These are phyloP conservation scores for Fusarium devonianum DNA, from an alignment of 2,329 filamentous ascomycete genomes.

Conservation along the genomic window DNA sequence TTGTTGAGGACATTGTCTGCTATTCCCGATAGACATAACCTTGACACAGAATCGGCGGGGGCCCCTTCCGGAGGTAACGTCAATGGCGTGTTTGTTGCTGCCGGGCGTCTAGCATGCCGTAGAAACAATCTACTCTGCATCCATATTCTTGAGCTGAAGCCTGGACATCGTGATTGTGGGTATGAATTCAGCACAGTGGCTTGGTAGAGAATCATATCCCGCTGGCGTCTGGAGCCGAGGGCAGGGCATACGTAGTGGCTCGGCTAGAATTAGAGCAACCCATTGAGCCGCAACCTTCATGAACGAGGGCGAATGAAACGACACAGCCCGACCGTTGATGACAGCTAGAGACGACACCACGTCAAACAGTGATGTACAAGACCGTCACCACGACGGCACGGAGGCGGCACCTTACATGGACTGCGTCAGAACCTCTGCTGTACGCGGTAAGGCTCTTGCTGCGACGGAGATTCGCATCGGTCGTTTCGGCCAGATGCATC, in stretches of 20 bases:
- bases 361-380: slow-evolving; percentile 25
- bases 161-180: neutral
- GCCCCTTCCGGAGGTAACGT: slow-evolving; percentile 15
- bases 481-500: slow-evolving; percentile 25
- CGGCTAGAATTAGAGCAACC: slow-evolving; percentile 19
- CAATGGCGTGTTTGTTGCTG: slow-evolving; percentile 28
- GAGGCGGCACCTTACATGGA: neutral
- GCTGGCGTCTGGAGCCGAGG: slow-evolving; percentile 2
- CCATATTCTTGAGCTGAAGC: neutral
- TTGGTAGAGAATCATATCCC: slow-evolving; percentile 4
- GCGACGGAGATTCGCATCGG: slow-evolving; percentile 2
- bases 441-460: neutral
- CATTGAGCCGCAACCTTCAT: too few relatives aligned
- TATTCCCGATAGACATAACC: slow-evolving; percentile 36
- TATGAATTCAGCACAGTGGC: neutral
- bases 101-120: slow-evolving; percentile 23
- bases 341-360: slow-evolving; percentile 21
- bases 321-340: slow-evolving; percentile 25
- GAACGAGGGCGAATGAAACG: slow-evolving; percentile 2
- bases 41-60: slow-evolving; percentile 24
- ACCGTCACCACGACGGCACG: slow-evolving; percentile 1
- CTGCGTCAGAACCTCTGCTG: neutral
- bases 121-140: neutral
- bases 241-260: slow-evolving; percentile 3
- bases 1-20: slow-evolving; percentile 1